Conservation (phyloP, 1,139 yeast genomes). For the Suhomyces maxii region DNA sequence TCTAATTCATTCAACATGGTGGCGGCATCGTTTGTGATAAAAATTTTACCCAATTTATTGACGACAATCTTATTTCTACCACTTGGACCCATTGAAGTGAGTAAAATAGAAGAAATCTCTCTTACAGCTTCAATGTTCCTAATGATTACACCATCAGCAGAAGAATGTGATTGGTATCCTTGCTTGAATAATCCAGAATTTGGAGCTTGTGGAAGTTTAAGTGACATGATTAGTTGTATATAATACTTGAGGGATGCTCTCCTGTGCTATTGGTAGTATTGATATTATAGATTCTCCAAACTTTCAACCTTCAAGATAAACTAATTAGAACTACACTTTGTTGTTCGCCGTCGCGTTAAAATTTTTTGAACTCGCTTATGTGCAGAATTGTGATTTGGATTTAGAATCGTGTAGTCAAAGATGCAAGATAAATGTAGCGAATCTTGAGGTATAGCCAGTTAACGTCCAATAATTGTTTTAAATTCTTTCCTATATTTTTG, state of each 20-base stretch:
- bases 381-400: constrained; percentile 2
- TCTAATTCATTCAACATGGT: constrained; percentile 92
- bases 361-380: constrained; percentile 3
- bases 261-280: background rate
- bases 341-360: constrained; percentile 9
- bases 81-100: constrained; percentile 96
- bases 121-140: constrained; percentile 93
- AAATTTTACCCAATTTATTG: constrained; percentile 75
- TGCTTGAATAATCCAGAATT: constrained; percentile 92
- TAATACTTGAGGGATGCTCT: background rate
- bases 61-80: constrained; percentile 96
- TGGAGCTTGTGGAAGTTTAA: constrained; percentile 91
- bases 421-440: background rate
- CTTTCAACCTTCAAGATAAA: background rate
- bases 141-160: constrained; percentile 91
- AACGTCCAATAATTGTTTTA: no score
- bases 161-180: constrained; percentile 87
- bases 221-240: constrained; percentile 57
- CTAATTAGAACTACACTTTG: background rate
- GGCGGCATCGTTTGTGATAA: constrained; percentile 95
- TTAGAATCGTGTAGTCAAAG: background rate
- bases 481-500: no score
- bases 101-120: constrained; percentile 86
- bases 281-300: background rate
- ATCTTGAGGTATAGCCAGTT: no score